Conservation (phyloP, 2,329 filamentous ascomycete genomes). For the Aureobasidium mangrovei region DNA sequence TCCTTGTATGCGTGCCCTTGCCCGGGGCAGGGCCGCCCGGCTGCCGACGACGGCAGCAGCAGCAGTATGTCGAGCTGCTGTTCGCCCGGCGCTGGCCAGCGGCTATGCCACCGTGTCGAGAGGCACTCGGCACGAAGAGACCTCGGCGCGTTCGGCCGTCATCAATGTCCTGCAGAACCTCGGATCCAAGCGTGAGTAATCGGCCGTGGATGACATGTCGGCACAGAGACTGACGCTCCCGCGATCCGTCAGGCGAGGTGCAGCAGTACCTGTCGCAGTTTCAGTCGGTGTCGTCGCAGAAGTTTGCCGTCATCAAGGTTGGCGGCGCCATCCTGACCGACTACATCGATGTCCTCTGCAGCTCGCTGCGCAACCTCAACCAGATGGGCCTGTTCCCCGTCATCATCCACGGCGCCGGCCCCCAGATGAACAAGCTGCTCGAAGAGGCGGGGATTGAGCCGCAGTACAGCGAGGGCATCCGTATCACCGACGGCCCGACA, state of each 20-base stretch:
- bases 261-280: constrained; percentile 98
- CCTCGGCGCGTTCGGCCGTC: constrained; percentile 67
- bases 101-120: constrained; percentile 19
- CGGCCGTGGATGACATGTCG: background rate
- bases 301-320: constrained; percentile 97
- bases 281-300: constrained; percentile 89
- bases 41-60: background rate
- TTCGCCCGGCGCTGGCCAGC: constrained; percentile 9
- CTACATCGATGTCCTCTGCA: constrained; percentile 83
- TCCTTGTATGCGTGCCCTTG: constrained; percentile 10
- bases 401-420: constrained; percentile 89
- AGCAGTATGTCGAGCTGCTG: constrained; percentile 1
- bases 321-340: constrained; percentile 93
- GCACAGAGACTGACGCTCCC: background rate
- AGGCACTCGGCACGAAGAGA: constrained; percentile 37
- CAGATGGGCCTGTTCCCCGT: constrained; percentile 92
- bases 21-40: constrained; percentile 1
- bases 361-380: constrained; percentile 82
- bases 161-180: constrained; percentile 91
- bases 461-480: constrained; percentile 91
- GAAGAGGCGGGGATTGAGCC: constrained; percentile 88
- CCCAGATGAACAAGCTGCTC: constrained; percentile 86
- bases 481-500: constrained; percentile 92
- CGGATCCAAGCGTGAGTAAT: constrained; percentile 67
- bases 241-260: constrained; percentile 46